Base-by-base conservation (phyloP, 2,329 filamentous ascomycete species). In the Fusarium ambrosium region DNA sequence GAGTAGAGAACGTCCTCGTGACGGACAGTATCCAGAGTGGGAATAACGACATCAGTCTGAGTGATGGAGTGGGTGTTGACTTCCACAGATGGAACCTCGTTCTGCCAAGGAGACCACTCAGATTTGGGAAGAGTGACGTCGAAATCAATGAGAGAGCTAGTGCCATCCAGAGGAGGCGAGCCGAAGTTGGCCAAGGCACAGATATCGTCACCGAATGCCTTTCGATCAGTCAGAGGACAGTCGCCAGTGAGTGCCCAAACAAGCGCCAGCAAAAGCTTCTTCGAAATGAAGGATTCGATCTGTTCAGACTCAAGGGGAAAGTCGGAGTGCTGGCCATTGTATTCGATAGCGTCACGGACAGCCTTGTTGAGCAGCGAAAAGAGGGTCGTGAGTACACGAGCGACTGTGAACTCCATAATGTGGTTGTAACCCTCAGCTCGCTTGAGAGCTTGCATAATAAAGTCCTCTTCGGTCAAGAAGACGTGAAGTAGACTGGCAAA, bases 1-100 rank as follows among this genome's bases (percentile, higher is more conserved):
- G 97, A 99, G 86, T 99, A 99, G 18, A 99, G 89, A n/a, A 99
- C 94, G 84, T 98, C 97, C 83, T 99, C 97, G 79, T 99, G 97
- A 34, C 97, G 94, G 53, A 99, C 93, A 32, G 97, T 99, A 82
- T 99, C 97, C 60, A 99, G 87, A 0, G 97, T 99, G 1, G 97
- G 97, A 80, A 99, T 99, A 71, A 99, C 97, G 45, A 98, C 94
- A 83, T 99, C 97, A 1, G 97, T 99, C 82, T 99, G 95, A 0
- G 94, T 98, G 80, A 99, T 93, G 6, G 96, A 98, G 83, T 99
- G 97, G 0, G 97, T 99, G 82, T 99, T 98, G 83, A 99, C 94
- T 82, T 99, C 97, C 67, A 99, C 93, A 13, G 90, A 93, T 18
- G 97, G 97, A 16, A 99, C 97, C 83, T 98, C 94, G 73, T 93